Evolutionary conservation across 345 rosid genomes (phyloP).

Genomic region (Trapa incisa): DNA sequence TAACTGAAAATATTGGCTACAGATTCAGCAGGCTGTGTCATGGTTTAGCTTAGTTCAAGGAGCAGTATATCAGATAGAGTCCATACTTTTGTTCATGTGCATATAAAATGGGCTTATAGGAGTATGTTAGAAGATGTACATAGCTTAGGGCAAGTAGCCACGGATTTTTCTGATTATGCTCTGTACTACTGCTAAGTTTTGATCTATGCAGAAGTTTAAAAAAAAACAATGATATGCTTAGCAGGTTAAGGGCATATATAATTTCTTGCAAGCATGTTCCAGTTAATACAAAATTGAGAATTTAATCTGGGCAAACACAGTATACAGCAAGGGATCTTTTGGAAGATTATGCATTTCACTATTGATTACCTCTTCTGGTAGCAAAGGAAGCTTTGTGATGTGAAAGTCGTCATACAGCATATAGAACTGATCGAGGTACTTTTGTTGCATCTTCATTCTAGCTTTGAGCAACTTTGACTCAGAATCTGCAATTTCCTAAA

Average conservation of each 20-base stretch:
- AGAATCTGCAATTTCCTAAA: constrained; percentile 32
- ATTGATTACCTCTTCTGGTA: constrained; percentile 76
- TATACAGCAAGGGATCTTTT: neutral
- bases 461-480: constrained; percentile 89
- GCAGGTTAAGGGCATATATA: neutral
- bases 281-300: neutral
- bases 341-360: neutral
- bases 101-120: too few relatives aligned
- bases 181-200: too few relatives aligned
- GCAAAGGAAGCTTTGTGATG: constrained; percentile 88
- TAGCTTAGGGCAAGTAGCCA: too few relatives aligned
- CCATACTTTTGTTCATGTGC: too few relatives aligned
- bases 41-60: too few relatives aligned
- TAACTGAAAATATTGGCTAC: neutral
- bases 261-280: neutral
- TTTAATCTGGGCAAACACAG: neutral
- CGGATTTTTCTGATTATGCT: too few relatives aligned
- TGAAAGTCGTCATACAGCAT: constrained; percentile 95
- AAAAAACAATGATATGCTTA: neutral
- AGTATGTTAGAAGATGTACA: too few relatives aligned
- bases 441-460: constrained; percentile 94
- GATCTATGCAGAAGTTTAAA: too few relatives aligned
- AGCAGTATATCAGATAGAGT: too few relatives aligned
- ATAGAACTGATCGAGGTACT: constrained; percentile 97
- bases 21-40: neutral